Conservation (phyloP, 2,329 filamentous ascomycete species). For the Fonsecaea monophora region DNA sequence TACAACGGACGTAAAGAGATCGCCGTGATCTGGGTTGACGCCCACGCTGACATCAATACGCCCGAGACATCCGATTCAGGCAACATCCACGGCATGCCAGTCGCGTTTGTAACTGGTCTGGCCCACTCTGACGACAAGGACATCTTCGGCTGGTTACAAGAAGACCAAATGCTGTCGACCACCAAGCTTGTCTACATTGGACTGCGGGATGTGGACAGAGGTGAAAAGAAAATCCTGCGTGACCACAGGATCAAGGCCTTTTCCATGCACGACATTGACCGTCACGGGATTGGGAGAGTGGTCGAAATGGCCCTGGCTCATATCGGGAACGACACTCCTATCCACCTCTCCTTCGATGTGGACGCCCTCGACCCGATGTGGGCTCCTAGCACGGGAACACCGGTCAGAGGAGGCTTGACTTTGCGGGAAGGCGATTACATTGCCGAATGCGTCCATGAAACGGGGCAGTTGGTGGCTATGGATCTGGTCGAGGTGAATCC, state of each 20-base stretch:
- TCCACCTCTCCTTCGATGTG: constrained; percentile 96
- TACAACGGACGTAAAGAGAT: constrained; percentile 73
- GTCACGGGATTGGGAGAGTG: constrained; percentile 90
- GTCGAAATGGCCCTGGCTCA: constrained; percentile 98
- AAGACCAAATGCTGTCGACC: constrained; percentile 63
- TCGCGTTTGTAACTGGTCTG: constrained; percentile 87
- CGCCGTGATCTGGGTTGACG: constrained; percentile 98
- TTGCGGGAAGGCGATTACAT: constrained; percentile 97
- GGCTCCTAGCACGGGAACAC: constrained; percentile 94
- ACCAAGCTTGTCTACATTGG: constrained; percentile 97
- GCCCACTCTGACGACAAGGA: constrained; percentile 77
- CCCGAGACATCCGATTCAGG: constrained; percentile 88
- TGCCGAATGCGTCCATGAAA: constrained; percentile 83
- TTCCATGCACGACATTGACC: constrained; percentile 98
- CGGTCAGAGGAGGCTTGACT: constrained; percentile 90
- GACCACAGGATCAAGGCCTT: constrained; percentile 94
- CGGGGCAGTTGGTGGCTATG: constrained; percentile 77
- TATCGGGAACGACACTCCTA: constrained; percentile 92
- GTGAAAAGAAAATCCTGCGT: constrained; percentile 88
- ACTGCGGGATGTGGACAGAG: constrained; percentile 87
- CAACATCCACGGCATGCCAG: constrained; percentile 98
- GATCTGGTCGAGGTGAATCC: constrained; percentile 86
- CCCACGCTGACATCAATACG: constrained; percentile 96
- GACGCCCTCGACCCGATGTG: constrained; percentile 95
- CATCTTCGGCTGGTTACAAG: constrained; percentile 86